Evolutionary conservation across 768 basidiomycete genomes (phyloP).

Genomic region (Kwoniella botswanensis): DNA sequence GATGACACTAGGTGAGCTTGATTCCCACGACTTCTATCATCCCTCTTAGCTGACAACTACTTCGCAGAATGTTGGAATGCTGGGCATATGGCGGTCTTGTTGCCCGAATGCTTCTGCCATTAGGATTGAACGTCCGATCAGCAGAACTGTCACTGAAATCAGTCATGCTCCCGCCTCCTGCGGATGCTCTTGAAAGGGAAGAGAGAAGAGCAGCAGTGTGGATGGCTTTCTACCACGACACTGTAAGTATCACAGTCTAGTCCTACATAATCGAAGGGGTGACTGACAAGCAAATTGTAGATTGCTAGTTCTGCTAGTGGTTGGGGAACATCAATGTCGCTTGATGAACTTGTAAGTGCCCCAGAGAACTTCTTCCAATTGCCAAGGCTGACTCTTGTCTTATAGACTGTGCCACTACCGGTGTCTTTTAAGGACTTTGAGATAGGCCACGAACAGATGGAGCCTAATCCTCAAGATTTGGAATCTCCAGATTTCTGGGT

Average conservation of each 20-base stretch:
- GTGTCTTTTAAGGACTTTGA: constrained; percentile 42
- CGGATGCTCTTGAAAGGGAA: constrained; percentile 53
- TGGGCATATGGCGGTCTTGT: constrained; percentile 53
- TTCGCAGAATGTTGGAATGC: constrained; percentile 47
- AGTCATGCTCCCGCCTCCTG: constrained; percentile 51
- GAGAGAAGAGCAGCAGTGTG: constrained; percentile 52
- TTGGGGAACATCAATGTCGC: constrained; percentile 51
- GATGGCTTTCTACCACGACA: constrained; percentile 55
- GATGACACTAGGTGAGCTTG: constrained; percentile 41
- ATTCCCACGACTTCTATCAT: background rate
- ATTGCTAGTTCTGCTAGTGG: constrained; percentile 47
- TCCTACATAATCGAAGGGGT: background rate
- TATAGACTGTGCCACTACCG: constrained; percentile 43
- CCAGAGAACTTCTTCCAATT: background rate
- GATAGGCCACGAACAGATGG: constrained; percentile 34
- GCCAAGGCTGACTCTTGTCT: constrained; percentile 10
- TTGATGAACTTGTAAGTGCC: constrained; percentile 52
- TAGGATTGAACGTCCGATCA: constrained; percentile 48
- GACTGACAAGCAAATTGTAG: constrained; percentile 13
- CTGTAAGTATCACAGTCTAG: constrained; percentile 18
- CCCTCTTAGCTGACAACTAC: background rate
- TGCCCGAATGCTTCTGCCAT: constrained; percentile 49
- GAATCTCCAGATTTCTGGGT: constrained; percentile 51
- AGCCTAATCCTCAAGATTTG: constrained; percentile 49
- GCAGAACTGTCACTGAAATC: constrained; percentile 49